A percentile compares a stretch with the other conserved stretches of the same genome.
phyloP scores from a whole-genome alignment of 2,329 filamentous ascomycete species.

The Diaporthe velutina region DNA sequence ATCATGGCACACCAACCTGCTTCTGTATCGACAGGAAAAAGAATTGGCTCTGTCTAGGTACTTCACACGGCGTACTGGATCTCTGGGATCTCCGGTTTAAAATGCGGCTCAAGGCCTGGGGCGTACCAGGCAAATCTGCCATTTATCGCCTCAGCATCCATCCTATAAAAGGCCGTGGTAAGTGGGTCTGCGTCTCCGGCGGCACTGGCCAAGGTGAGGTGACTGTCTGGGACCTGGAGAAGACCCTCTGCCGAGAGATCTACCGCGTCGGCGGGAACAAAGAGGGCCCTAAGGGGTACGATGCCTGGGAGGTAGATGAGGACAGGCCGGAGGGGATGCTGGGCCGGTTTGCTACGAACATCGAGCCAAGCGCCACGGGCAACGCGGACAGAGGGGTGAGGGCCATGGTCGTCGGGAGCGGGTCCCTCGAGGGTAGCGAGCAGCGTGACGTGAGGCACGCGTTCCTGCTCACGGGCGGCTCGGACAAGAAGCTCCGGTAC shows the following conservation, averaged over 20 bases:
- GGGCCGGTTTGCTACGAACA: conserved; percentile 81
- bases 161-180: conserved; percentile 81
- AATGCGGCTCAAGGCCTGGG: conserved; percentile 89
- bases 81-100: conserved; percentile 98
- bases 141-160: conserved; percentile 86
- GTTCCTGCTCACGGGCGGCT: conserved; percentile 88
- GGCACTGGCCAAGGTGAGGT: conserved; percentile 90
- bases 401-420: conserved; percentile 79
- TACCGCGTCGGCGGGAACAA: conserved; percentile 78
- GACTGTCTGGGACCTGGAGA: conserved; percentile 96
- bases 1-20: conserved; percentile 91
- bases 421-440: conserved; percentile 71
- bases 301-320: conserved; percentile 90
- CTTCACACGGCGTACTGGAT: conserved; percentile 91
- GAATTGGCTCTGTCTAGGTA: conserved; percentile 93
- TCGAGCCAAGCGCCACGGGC: conserved; percentile 71
- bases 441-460: conserved; percentile 81
- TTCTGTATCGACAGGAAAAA: conserved; percentile 89
- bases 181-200: conserved; percentile 89
- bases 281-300: conserved; percentile 76
- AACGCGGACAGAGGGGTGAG: conserved; percentile 77
- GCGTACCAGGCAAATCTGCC: conserved; percentile 82
- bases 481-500: conserved; percentile 91
- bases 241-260: conserved; percentile 87
- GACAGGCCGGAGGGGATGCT: conserved; percentile 90